Evolutionary conservation across 306 rosid species (phyloP).

Genomic region (Lathyrus tuberosus): DNA sequence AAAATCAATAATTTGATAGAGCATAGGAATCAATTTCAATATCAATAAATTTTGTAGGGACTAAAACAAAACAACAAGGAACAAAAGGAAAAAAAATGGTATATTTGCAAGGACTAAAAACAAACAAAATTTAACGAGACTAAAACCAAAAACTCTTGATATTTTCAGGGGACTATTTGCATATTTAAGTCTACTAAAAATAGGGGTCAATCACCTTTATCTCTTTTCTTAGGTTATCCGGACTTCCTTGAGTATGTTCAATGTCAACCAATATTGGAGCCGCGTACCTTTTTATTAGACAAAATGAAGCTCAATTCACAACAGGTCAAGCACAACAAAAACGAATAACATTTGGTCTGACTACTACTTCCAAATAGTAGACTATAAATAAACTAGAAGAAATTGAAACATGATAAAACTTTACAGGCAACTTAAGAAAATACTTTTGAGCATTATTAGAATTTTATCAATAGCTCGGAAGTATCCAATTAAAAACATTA

Average conservation of each 20-base stretch:
- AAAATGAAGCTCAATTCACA: constrained; percentile 7
- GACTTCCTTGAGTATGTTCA: constrained; percentile 66
- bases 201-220: constrained; percentile 52
- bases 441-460: constrained; percentile 14
- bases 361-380: constrained; percentile 9
- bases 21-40: too few species aligned
- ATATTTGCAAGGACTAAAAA: too few species aligned
- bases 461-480: constrained; percentile 14
- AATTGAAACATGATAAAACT: constrained; percentile 21
- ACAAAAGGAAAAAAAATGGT: too few species aligned
- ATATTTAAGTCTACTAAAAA: not conserved
- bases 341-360: not conserved
- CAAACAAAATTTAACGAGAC: too few species aligned
- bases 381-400: constrained; percentile 25
- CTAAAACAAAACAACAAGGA: too few species aligned
- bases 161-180: too few species aligned
- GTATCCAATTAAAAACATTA: constrained; percentile 14
- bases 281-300: constrained; percentile 58
- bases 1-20: too few species aligned
- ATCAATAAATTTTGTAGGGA: too few species aligned
- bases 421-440: constrained; percentile 18
- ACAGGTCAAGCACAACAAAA: constrained; percentile 30
- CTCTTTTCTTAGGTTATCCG: constrained; percentile 37
- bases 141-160: too few species aligned
- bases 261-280: constrained; percentile 78